These are phyloP conservation scores for Chalciporus sp. DNA, from an alignment of 1,284 basidiomycete genomes.

Conservation along the genomic window DNA sequence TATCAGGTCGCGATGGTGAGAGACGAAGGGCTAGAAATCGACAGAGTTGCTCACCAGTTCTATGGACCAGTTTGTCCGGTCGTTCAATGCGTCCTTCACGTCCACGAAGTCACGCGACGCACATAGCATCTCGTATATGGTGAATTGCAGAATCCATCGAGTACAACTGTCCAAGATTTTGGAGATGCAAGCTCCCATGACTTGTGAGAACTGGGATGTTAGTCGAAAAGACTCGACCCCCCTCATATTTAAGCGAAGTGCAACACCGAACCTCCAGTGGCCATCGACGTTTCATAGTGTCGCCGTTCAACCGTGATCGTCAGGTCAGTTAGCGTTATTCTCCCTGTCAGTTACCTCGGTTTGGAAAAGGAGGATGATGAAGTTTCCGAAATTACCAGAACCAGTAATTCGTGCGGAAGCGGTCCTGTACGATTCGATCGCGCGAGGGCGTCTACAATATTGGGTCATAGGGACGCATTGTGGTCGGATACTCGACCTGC, in stretches of 20 bases:
- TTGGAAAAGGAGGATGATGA: not conserved
- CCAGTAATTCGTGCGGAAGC: not conserved
- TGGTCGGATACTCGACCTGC: not conserved
- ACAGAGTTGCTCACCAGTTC: conserved; percentile 20
- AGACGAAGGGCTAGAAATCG: not conserved
- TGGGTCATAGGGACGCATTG: not conserved
- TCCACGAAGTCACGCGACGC: conserved; percentile 24
- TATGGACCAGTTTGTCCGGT: conserved; percentile 26
- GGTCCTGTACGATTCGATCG: not conserved
- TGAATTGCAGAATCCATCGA: conserved; percentile 9
- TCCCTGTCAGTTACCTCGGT: too few species aligned
- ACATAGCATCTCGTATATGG: conserved; percentile 19
- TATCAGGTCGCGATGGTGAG: conserved; percentile 2
- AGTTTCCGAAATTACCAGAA: not conserved
- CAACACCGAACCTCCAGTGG: not conserved
- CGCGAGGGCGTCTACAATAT: too few species aligned
- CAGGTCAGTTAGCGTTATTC: too few species aligned
- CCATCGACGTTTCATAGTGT: not conserved
- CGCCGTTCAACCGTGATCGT: too few species aligned
- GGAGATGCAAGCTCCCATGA: conserved; percentile 7
- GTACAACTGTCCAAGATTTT: not conserved
- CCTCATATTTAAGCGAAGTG: not conserved
- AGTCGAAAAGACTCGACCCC: not conserved
- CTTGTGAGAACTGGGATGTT: not conserved
- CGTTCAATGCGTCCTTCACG: conserved; percentile 18